A percentile compares a stretch with the other conserved stretches of the same genome.
Conservation (phyloP, 2,329 filamentous ascomycete genomes). For the Fusarium temperatum region DNA sequence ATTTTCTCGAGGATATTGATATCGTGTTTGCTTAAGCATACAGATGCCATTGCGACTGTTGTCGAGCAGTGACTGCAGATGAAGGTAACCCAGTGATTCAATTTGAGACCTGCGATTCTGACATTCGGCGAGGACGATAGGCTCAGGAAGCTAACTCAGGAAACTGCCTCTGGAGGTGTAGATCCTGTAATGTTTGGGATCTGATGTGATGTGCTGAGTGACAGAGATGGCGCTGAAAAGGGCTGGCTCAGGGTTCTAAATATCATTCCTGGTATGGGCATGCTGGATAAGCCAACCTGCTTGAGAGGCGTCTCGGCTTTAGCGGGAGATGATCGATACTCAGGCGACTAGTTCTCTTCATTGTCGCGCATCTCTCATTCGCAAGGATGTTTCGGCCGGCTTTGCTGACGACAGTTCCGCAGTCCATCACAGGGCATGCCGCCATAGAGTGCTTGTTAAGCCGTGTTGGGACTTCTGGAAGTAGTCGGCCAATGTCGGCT, state of each 20-base stretch:
- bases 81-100: neutral
- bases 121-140: neutral
- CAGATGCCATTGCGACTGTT: slow-evolving; percentile 54
- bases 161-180: neutral
- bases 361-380: slow-evolving; percentile 5
- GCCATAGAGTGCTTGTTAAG: slow-evolving; percentile 20
- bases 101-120: neutral
- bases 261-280: slow-evolving; percentile 20
- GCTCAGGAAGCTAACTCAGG: neutral
- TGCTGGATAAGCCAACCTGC: slow-evolving; percentile 21
- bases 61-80: slow-evolving; percentile 4
- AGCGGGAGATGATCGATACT: slow-evolving; percentile 11
- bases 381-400: slow-evolving; percentile 27
- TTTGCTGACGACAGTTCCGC: slow-evolving; percentile 31
- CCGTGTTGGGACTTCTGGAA: slow-evolving; percentile 17
- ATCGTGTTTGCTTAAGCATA: slow-evolving; percentile 65
- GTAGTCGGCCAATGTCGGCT: slow-evolving; percentile 53
- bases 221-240: slow-evolving; percentile 11
- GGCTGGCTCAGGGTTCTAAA: slow-evolving; percentile 18
- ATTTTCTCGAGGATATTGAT: slow-evolving; percentile 72
- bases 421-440: slow-evolving; percentile 19
- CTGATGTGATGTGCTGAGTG: slow-evolving; percentile 6
- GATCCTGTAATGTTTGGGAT: neutral
- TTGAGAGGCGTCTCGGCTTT: slow-evolving; percentile 30
- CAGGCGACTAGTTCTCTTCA: slow-evolving; percentile 13